Evolutionary conservation across 257 asterid species (phyloP).

Genomic region (Ocimum tenuiflorum): DNA sequence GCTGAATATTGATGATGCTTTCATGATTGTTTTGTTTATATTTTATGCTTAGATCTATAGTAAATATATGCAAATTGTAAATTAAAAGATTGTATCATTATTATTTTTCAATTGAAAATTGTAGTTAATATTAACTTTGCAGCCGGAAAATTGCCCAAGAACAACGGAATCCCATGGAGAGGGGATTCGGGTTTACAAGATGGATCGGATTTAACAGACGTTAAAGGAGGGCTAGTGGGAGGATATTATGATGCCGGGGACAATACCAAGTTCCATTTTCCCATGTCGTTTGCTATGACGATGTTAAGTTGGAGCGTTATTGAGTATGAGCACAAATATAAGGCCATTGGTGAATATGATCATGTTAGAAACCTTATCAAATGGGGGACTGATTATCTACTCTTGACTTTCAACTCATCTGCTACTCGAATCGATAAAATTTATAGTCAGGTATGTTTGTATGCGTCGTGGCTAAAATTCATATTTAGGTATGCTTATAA

Average conservation of each 20-base stretch:
- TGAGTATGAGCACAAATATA: slow-evolving; percentile 75
- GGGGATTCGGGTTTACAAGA: slow-evolving; percentile 70
- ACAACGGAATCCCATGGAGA: slow-evolving; percentile 66
- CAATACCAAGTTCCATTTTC: slow-evolving; percentile 66
- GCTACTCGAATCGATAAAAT: slow-evolving; percentile 58
- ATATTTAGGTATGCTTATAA: too few species aligned
- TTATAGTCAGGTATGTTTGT: slow-evolving; percentile 48
- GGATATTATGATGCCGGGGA: slow-evolving; percentile 95
- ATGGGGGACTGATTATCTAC: slow-evolving; percentile 91
- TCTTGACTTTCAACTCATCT: slow-evolving; percentile 68
- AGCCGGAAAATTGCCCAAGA: slow-evolving; percentile 78
- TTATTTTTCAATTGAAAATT: too few species aligned
- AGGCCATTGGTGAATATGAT: slow-evolving; percentile 63
- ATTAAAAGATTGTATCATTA: too few species aligned
- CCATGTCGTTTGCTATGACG: slow-evolving; percentile 88
- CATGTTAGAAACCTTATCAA: slow-evolving; percentile 60
- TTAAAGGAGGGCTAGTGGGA: slow-evolving; percentile 73
- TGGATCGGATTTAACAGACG: slow-evolving; percentile 50
- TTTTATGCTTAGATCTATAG: too few species aligned
- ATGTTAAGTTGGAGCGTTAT: slow-evolving; percentile 92
- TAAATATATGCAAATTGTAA: too few species aligned
- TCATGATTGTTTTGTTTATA: too few species aligned
- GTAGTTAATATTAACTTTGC: neutral
- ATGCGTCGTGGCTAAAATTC: too few species aligned
- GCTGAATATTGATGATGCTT: too few species aligned